These are phyloP conservation scores for Collybia mongolica DNA, from an alignment of 768 basidiomycete genomes.

Conservation along the genomic window DNA sequence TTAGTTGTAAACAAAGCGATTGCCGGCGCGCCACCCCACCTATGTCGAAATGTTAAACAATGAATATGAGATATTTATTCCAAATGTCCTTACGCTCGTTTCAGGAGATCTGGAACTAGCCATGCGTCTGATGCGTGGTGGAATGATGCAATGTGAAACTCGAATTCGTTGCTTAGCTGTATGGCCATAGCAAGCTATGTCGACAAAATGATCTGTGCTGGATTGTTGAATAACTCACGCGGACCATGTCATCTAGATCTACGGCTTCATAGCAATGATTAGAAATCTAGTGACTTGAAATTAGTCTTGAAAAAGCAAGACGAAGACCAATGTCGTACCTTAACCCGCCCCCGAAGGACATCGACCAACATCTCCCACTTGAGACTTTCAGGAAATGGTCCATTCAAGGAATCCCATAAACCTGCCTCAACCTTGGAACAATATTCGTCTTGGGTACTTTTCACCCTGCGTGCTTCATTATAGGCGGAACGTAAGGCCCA, in stretches of 20 bases:
- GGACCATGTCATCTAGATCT: slow-evolving; percentile 67
- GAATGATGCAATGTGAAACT: slow-evolving; percentile 78
- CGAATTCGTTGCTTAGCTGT: slow-evolving; percentile 87
- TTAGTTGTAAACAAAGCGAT: slow-evolving; percentile 82
- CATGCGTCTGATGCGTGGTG: slow-evolving; percentile 91
- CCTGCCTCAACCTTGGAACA: slow-evolving; percentile 60
- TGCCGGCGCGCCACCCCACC: slow-evolving; percentile 60
- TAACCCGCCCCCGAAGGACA: slow-evolving; percentile 83
- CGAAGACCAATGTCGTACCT: slow-evolving; percentile 38
- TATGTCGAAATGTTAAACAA: slow-evolving; percentile 9
- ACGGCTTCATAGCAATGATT: slow-evolving; percentile 73
- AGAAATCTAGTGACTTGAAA: slow-evolving; percentile 41
- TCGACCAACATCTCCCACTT: slow-evolving; percentile 81
- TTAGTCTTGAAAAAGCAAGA: neutral
- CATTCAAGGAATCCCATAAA: slow-evolving; percentile 35
- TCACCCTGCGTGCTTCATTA: slow-evolving; percentile 67
- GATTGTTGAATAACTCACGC: slow-evolving; percentile 39
- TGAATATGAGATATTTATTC: slow-evolving; percentile 4
- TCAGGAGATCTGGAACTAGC: slow-evolving; percentile 81
- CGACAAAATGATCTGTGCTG: neutral
- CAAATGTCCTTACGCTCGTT: slow-evolving; percentile 54
- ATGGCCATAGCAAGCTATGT: neutral
- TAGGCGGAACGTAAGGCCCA: slow-evolving; percentile 85
- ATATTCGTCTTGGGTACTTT: slow-evolving; percentile 67
- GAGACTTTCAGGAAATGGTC: slow-evolving; percentile 65